phyloP scores from a whole-genome alignment of 257 asterid species.

The Scutellaria minor region DNA sequence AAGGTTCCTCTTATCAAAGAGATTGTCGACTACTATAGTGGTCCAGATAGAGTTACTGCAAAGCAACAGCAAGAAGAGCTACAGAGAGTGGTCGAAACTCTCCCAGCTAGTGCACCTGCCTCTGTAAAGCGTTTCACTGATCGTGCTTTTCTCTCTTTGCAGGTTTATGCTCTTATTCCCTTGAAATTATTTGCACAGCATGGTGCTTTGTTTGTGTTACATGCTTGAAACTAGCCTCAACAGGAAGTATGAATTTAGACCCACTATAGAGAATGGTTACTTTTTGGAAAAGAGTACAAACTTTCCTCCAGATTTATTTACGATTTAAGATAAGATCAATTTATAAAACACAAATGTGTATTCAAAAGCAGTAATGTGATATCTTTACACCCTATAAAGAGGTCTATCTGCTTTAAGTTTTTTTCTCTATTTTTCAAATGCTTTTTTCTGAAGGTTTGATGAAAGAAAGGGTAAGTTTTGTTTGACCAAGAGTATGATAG shows the following conservation, averaged over 20 bases:
- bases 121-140: conserved; percentile 77
- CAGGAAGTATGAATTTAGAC: conserved; percentile 20
- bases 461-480: too few relatives aligned
- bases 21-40: conserved; percentile 78
- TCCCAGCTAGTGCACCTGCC: conserved; percentile 75
- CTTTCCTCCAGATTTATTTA: too few relatives aligned
- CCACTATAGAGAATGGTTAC: not conserved
- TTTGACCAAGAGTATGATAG: too few relatives aligned
- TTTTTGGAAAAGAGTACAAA: not conserved
- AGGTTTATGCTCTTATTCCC: conserved; percentile 53
- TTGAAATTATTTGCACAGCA: conserved; percentile 21
- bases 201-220: conserved; percentile 4
- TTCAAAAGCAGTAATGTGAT: too few relatives aligned
- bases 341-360: too few relatives aligned
- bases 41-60: conserved; percentile 89
- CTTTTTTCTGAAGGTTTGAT: too few relatives aligned
- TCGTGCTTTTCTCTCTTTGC: conserved; percentile 80
- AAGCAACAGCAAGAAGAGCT: conserved; percentile 78
- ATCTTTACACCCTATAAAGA: too few relatives aligned
- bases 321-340: too few relatives aligned
- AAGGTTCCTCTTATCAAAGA: conserved; percentile 72
- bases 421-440: too few relatives aligned
- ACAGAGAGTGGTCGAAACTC: conserved; percentile 78
- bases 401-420: too few relatives aligned
- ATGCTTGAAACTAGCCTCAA: not conserved